phyloP scores from a whole-genome alignment of 2,329 filamentous ascomycete species.

The Calonectria crousiana region DNA sequence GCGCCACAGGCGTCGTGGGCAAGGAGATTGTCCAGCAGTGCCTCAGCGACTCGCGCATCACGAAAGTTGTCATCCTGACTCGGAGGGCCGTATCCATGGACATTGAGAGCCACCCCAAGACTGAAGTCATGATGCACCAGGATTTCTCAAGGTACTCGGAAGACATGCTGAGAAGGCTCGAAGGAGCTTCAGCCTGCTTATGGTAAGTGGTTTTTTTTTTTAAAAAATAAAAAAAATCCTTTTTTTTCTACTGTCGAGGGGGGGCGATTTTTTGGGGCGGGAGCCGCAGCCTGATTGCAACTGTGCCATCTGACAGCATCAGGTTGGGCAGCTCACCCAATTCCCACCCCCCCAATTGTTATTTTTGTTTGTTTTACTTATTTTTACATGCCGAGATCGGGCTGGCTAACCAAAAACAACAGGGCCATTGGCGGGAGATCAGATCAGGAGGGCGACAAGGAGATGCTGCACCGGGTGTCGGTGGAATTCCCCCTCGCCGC shows the following conservation, averaged over 20 bases:
- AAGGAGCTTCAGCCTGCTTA: constrained; percentile 71
- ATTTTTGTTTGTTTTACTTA: not conserved
- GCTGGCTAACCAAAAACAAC: not conserved
- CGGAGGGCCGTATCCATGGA: constrained; percentile 59
- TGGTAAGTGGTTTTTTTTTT: constrained; percentile 63
- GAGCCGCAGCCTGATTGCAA: constrained; percentile 4
- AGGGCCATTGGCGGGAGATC: constrained; percentile 58
- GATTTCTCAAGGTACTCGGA: constrained; percentile 66
- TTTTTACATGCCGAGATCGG: not conserved
- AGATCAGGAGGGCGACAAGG: constrained; percentile 62
- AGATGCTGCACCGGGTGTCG: constrained; percentile 62
- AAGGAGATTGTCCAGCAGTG: constrained; percentile 64
- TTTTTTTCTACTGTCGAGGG: not conserved
- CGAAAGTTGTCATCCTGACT: constrained; percentile 63
- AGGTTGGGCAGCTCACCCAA: not conserved
- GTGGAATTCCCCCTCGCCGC: constrained; percentile 71
- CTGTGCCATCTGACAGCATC: not conserved
- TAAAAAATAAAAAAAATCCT: not conserved
- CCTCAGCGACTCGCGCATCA: constrained; percentile 62
- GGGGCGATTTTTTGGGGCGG: not conserved
- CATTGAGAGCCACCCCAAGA: constrained; percentile 59
- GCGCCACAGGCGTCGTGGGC: constrained; percentile 70
- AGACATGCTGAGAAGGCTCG: constrained; percentile 48
- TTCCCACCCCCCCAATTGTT: not conserved
- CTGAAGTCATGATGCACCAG: constrained; percentile 61